A percentile compares a stretch with the other conserved stretches of the same genome.
These are phyloP conservation scores for Monosporozyma siamensis DNA, from an alignment of 805 yeast species.

Conservation along the genomic window DNA sequence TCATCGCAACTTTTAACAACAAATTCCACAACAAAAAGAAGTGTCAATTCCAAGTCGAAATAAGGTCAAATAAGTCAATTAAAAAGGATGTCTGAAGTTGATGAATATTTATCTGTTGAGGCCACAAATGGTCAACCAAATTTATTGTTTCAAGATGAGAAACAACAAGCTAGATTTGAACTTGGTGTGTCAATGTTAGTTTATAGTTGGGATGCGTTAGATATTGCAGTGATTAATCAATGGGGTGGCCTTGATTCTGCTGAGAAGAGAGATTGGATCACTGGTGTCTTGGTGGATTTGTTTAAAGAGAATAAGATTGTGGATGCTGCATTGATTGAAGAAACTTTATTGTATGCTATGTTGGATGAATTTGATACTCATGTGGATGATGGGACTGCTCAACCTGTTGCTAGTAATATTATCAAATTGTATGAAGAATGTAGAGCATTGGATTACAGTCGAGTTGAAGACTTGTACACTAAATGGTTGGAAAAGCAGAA, in stretches of 20 bases:
- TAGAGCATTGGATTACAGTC: constrained; percentile 39
- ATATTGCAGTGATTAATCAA: constrained; percentile 77
- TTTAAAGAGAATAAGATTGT: constrained; percentile 55
- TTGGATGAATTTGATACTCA: constrained; percentile 87
- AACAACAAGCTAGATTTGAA: constrained; percentile 79
- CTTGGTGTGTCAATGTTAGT: constrained; percentile 87
- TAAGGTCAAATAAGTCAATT: no score
- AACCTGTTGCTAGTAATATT: constrained; percentile 59
- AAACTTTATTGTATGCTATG: constrained; percentile 79
- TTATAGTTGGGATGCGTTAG: constrained; percentile 82
- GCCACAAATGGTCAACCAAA: constrained; percentile 35
- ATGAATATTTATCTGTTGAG: constrained; percentile 45
- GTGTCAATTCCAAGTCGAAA: no score
- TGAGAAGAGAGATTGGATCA: constrained; percentile 93
- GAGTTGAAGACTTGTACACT: constrained; percentile 50
- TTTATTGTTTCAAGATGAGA: constrained; percentile 43
- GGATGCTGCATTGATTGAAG: constrained; percentile 75
- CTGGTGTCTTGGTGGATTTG: constrained; percentile 70
- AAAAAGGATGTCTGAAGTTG: constrained; percentile 19
- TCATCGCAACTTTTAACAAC: constrained; percentile 3
- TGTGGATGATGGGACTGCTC: constrained; percentile 83
- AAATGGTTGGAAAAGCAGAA: constrained; percentile 50
- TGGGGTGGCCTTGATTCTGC: constrained; percentile 96
- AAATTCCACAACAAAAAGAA: no score
- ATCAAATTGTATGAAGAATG: constrained; percentile 61